phyloP scores from a whole-genome alignment of 2,329 filamentous ascomycete species.

The Fusarium solani-melongenae region DNA sequence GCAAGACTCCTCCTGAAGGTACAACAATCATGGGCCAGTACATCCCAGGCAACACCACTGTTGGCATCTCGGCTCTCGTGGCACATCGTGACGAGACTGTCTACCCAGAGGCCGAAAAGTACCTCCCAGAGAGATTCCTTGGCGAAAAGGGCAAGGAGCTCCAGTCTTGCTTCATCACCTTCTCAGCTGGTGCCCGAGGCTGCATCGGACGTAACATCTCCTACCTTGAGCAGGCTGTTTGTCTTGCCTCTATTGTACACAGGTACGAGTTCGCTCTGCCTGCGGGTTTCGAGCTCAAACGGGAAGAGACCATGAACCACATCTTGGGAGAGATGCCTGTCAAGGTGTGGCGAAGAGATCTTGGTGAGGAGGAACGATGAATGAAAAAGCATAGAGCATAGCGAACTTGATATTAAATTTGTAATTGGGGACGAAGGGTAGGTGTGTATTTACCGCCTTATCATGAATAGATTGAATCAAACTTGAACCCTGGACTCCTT shows the following conservation, averaged over 20 bases:
- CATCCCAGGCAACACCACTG: neutral
- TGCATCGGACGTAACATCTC: neutral
- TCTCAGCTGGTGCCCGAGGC: neutral
- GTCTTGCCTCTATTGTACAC: neutral
- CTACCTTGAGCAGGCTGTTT: neutral
- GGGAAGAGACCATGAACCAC: neutral
- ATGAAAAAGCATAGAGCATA: conserved; percentile 1
- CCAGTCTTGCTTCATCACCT: neutral
- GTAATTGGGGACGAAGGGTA: neutral
- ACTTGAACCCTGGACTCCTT: neutral
- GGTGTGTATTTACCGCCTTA: too few species aligned
- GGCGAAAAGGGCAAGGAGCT: conserved; percentile 1
- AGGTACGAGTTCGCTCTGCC: conserved; percentile 1
- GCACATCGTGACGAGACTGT: neutral
- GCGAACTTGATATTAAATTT: neutral
- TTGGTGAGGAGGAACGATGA: neutral
- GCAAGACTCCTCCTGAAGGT: neutral
- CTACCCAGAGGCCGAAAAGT: neutral
- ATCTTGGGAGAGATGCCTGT: neutral
- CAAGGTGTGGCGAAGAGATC: neutral
- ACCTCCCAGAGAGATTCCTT: neutral
- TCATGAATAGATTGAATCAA: neutral
- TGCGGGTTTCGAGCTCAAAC: neutral
- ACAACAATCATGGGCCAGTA: neutral
- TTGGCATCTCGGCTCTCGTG: neutral